Conservation (phyloP, 345 rosid species). For the Balakata baccata region DNA sequence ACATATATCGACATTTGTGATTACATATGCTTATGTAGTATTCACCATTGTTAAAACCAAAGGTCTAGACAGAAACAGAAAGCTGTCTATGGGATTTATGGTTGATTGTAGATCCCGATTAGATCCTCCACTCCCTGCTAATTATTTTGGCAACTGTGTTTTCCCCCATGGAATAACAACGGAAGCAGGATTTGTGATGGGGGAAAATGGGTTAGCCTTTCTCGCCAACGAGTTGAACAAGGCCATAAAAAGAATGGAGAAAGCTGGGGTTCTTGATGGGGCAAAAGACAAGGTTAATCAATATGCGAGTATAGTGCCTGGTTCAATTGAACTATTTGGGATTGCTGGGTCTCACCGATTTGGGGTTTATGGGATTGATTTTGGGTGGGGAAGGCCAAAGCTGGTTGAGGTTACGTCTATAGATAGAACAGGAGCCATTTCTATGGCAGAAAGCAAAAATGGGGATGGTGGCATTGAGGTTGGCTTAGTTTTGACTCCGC, state of each 20-base stretch:
- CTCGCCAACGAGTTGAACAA: not conserved
- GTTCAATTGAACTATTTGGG: conserved; percentile 4
- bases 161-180: not conserved
- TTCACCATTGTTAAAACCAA: not conserved
- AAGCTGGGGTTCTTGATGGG: not conserved
- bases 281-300: conserved; percentile 7
- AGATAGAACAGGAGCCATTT: conserved; percentile 9
- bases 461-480: conserved; percentile 32
- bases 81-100: not conserved
- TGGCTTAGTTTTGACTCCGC: conserved; percentile 13
- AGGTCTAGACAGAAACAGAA: not conserved
- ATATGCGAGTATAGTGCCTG: not conserved
- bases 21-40: not conserved
- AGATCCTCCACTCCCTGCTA: not conserved
- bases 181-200: not conserved
- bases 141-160: conserved; percentile 21
- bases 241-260: not conserved
- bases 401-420: not conserved
- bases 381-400: conserved; percentile 10
- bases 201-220: conserved; percentile 8
- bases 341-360: not conserved
- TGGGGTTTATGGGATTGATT: not conserved
- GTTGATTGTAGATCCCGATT: conserved; percentile 7
- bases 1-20: conserved; percentile 3
- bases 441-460: conserved; percentile 26